Evolutionary conservation across 106 monocot species (phyloP).

Genomic region (Vanilla planifolia): DNA sequence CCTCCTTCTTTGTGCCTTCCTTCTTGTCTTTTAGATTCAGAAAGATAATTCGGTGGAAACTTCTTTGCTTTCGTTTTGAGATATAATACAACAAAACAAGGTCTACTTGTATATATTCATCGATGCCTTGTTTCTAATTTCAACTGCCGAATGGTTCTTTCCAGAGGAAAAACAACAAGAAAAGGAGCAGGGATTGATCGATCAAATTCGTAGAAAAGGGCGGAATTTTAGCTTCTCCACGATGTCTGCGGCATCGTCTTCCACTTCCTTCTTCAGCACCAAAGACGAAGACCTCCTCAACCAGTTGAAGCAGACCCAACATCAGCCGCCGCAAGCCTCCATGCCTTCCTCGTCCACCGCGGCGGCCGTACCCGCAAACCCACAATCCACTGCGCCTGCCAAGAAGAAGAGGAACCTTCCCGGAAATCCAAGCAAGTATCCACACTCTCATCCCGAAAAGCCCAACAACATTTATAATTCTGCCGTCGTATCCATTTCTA

Average conservation of each 20-base stretch:
- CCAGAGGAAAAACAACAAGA: slow-evolving; percentile 8
- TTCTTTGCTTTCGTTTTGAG: slow-evolving; percentile 14
- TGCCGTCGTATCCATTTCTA: too few species aligned
- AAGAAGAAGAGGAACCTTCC: slow-evolving; percentile 64
- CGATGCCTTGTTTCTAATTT: slow-evolving; percentile 15
- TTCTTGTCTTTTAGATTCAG: slow-evolving; percentile 17
- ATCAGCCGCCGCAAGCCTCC: slow-evolving; percentile 8
- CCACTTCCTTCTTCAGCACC: slow-evolving; percentile 38
- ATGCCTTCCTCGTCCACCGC: slow-evolving; percentile 20
- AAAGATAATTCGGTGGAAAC: background rate
- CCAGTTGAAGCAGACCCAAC: slow-evolving; percentile 23
- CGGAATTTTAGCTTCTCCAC: too few species aligned
- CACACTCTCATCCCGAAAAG: background rate
- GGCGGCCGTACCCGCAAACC: background rate
- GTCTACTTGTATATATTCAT: too few species aligned
- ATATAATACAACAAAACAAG: background rate
- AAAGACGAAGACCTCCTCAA: slow-evolving; percentile 40
- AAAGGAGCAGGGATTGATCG: slow-evolving; percentile 1
- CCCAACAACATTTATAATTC: too few species aligned
- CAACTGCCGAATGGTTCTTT: slow-evolving; percentile 4
- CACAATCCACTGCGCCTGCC: slow-evolving; percentile 4
- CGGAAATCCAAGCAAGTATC: slow-evolving; percentile 60
- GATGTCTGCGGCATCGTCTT: slow-evolving; percentile 40
- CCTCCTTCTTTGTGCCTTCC: background rate
- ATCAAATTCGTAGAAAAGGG: too few species aligned